Evolutionary conservation across 2,329 filamentous ascomycete species (phyloP), one percentile per base, ranked within the genome.

Genomic region (Clarireedia homoeocarpa): DNA sequence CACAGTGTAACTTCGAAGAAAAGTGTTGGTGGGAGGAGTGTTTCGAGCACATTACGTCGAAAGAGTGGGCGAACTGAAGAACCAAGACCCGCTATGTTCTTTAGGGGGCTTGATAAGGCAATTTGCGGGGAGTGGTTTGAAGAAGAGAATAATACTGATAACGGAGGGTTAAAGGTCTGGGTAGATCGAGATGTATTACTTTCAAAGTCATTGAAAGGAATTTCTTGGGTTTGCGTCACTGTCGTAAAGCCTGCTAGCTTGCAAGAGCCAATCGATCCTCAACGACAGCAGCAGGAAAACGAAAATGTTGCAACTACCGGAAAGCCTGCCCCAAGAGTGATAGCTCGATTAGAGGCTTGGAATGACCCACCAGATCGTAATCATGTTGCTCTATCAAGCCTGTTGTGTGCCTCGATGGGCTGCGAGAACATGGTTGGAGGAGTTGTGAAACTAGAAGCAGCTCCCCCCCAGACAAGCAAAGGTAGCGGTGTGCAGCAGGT

Each of bases 361-460:
- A 82, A 91, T 57, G 89, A 95, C 66, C 86, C 91, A 1, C 91
- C 94, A 1, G 89, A 92, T 66, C 85, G 83, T 53, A 84, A 88
- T 60, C 88, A 92, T 59, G 82, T 83, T 49, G 89, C 89, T 1
- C 75, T 99, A 24, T 97, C 94, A 1, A 81, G 84, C 0, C 73
- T 84, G 3, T 75, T 99, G 6, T 95, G 89, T 70, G 80, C 81
- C 30, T 81, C 87, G 0, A 77, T 99, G 23, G 85, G 84, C 2
- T 84, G 82, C 52, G 75, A 82, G 40, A 85, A 83, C 1, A 79
- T 95, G 51, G 88, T 95, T 9, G 94, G 94, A 12, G 89, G 91
- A 0, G 82, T 97, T 44, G 81, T 96, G 55, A 90, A 92, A 59
- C 78, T 99, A 30, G 91, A 97, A 68, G 85, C 88, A 9, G 91